phyloP scores from a whole-genome alignment of 108 stramenopile species.

The Nitzschia sp. region DNA sequence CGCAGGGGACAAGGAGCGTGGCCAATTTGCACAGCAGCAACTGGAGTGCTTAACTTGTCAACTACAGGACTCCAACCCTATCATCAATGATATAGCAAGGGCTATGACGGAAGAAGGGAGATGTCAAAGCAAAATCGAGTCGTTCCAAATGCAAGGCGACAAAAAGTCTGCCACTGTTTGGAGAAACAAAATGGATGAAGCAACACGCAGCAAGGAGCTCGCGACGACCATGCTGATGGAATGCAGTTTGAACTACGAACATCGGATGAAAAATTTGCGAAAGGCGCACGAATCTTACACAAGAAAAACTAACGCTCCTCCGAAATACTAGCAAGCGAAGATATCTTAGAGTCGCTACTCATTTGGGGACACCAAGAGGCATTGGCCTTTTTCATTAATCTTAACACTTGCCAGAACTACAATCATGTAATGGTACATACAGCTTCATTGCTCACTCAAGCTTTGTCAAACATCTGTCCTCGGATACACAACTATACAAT shows the following conservation, averaged over 20 bases:
- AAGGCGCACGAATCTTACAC: neutral
- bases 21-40: slow-evolving; percentile 41
- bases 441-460: too few species aligned
- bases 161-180: slow-evolving; percentile 22
- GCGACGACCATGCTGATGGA: slow-evolving; percentile 69
- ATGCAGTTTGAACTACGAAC: slow-evolving; percentile 69
- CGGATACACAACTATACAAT: too few species aligned
- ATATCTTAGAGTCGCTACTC: neutral
- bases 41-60: slow-evolving; percentile 74
- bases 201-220: slow-evolving; percentile 37
- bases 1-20: slow-evolving; percentile 25
- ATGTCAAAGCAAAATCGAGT: slow-evolving; percentile 16
- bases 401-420: neutral
- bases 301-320: neutral
- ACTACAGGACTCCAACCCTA: slow-evolving; percentile 84
- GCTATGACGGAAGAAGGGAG: slow-evolving; percentile 81
- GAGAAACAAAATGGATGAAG: slow-evolving; percentile 36
- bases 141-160: slow-evolving; percentile 14
- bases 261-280: slow-evolving; percentile 51
- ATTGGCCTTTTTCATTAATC: neutral
- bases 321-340: neutral
- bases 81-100: slow-evolving; percentile 78
- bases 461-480: too few species aligned
- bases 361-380: neutral
- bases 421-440: too few species aligned